Evolutionary conservation across 1,139 yeast genomes (phyloP), one percentile per base, ranked within the genome.

Genomic region (Candida sp.): DNA sequence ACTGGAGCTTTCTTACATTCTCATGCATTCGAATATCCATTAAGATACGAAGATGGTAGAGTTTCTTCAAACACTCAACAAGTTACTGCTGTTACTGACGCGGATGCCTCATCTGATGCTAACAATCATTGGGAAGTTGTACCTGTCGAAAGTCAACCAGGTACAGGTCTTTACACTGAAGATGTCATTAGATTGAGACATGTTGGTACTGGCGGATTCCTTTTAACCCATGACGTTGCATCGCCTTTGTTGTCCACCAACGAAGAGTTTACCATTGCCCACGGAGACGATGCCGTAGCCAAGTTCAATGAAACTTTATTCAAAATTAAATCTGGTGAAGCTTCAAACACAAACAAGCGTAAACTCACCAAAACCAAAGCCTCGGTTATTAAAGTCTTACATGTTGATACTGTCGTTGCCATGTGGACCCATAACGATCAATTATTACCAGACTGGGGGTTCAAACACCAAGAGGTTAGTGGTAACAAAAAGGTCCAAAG

Each of bases 41-140:
- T 90, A 56, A 83, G 97, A 61, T 93, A 93, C 61, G 97, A 89
- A 44, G 98, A 93, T 61, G 99, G 99, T 9, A 84, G 99, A 68
- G 75, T 93, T 42, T 91, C 98, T 1, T 90, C 98, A 8, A 87
- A 88, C 62, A 93, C 96, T 45, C 99, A 93, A 68, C 97, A 89
- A 66, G 96, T 93, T 29, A 90, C 97, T 5, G 88, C 89, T 52
- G 80, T 81, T 44, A 51, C 57, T 35, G 59, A 60, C 39, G 51
- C 55, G 2, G 51, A 64, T 25, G 96, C 87, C 51, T 49, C 55
- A 1, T 53, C 61, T 22, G 97, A 89, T 55, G 55, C 62, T 23
- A 87, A 87, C 64, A 88, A 87, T 60, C 79, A 85, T 49, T 93
- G 99, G 99, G 84, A 88, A 67, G 80, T 93, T 43, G 54, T 89